Evolutionary conservation across 2,329 filamentous ascomycete species (phyloP).

Genomic region (Aspergillus sp.): DNA sequence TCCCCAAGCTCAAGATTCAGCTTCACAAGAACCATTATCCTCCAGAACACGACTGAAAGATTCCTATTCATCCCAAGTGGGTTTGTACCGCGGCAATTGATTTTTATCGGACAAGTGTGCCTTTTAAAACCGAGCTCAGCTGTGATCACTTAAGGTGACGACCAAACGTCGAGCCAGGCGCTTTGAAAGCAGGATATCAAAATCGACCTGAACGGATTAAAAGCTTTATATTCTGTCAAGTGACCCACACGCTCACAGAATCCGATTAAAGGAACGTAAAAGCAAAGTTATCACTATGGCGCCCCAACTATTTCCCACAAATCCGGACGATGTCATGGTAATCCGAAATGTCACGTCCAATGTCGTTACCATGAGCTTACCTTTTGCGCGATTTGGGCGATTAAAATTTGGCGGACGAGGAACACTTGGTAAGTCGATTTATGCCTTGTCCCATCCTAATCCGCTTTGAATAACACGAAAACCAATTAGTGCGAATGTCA

Average conservation of each 20-base stretch:
- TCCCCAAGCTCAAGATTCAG: conserved; percentile 4
- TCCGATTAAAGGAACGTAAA: background rate
- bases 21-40: background rate
- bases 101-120: background rate
- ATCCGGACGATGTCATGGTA: conserved; percentile 83
- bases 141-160: background rate
- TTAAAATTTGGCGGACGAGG: conserved; percentile 83
- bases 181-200: background rate
- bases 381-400: conserved; percentile 77
- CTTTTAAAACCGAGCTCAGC: background rate
- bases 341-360: conserved; percentile 81
- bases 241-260: too few species aligned
- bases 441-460: background rate
- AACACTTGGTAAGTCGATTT: conserved; percentile 67
- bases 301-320: conserved; percentile 60
- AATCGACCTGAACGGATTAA: background rate
- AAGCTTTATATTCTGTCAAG: too few species aligned
- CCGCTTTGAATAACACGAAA: background rate
- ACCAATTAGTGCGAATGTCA: conserved; percentile 63
- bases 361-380: conserved; percentile 61
- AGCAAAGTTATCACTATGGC: conserved; percentile 18
- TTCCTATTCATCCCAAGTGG: background rate
- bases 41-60: background rate
- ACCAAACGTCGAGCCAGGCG: background rate
- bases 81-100: background rate